Conservation (phyloP, 306 rosid species). For the Malus fusca region DNA sequence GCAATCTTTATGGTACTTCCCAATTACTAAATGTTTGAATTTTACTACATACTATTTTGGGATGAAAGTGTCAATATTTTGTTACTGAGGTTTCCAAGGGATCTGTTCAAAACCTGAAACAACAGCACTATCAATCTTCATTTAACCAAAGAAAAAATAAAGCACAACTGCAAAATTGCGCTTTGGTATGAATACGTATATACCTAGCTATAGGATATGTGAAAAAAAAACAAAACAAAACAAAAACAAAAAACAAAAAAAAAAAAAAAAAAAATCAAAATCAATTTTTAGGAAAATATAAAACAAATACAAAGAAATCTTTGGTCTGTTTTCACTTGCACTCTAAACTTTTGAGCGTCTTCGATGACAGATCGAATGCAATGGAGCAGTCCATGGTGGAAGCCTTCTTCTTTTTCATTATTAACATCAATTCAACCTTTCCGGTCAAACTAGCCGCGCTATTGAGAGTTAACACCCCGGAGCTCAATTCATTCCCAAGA, state of each 20-base stretch:
- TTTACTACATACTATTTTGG: background rate
- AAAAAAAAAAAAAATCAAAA: background rate
- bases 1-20: background rate
- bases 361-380: background rate
- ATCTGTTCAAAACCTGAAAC: background rate
- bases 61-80: background rate
- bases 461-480: background rate
- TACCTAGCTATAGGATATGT: background rate
- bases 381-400: constrained; percentile 2
- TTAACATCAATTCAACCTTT: background rate
- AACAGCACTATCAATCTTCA: background rate
- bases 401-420: constrained; percentile 11
- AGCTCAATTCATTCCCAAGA: background rate
- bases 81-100: background rate
- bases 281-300: background rate
- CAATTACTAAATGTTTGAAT: background rate
- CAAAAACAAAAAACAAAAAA: background rate
- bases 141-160: background rate
- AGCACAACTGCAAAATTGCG: background rate
- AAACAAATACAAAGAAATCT: background rate
- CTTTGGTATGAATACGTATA: background rate
- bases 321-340: background rate
- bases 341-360: background rate
- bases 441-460: background rate
- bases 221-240: background rate